A percentile compares a stretch with the other conserved stretches of the same genome.
phyloP scores from a whole-genome alignment of 2,329 filamentous ascomycete species.

The Microcyclospora tardicrescens region DNA sequence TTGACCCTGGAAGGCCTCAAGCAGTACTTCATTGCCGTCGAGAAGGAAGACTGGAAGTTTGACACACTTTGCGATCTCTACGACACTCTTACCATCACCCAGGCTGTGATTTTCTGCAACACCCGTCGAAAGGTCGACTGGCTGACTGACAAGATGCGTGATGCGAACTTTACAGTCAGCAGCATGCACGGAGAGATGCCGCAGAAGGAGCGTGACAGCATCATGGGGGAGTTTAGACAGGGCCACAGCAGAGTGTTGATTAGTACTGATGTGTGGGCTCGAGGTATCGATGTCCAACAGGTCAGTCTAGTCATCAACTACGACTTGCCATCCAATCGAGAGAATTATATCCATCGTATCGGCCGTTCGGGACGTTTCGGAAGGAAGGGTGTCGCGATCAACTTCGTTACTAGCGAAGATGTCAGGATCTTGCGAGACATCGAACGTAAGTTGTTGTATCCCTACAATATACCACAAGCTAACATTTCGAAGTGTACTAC shows the following conservation, averaged over 20 bases:
- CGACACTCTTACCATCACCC: constrained; percentile 95
- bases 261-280: constrained; percentile 94
- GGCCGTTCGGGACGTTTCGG: constrained; percentile 91
- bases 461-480: not conserved
- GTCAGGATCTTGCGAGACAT: constrained; percentile 96
- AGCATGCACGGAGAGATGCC: constrained; percentile 99
- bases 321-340: constrained; percentile 92
- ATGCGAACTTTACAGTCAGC: constrained; percentile 95
- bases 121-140: constrained; percentile 98
- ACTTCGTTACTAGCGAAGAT: constrained; percentile 97
- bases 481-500: constrained; percentile 59
- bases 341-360: constrained; percentile 99
- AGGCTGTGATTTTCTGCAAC: constrained; percentile 99
- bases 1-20: constrained; percentile 93
- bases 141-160: constrained; percentile 98
- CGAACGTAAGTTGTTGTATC: constrained; percentile 52
- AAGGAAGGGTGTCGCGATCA: constrained; percentile 97
- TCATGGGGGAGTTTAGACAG: constrained; percentile 98
- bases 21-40: constrained; percentile 98
- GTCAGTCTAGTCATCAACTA: constrained; percentile 99
- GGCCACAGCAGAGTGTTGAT: constrained; percentile 93
- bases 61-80: constrained; percentile 97
- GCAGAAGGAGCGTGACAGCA: constrained; percentile 93
- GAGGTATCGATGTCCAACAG: constrained; percentile 97
- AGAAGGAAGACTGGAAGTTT: constrained; percentile 99